Percentiles rank a stretch among this genome's conserved stretches.
phyloP scores from a whole-genome alignment of 1,139 yeast species.

The Kodamaea alishanica region DNA sequence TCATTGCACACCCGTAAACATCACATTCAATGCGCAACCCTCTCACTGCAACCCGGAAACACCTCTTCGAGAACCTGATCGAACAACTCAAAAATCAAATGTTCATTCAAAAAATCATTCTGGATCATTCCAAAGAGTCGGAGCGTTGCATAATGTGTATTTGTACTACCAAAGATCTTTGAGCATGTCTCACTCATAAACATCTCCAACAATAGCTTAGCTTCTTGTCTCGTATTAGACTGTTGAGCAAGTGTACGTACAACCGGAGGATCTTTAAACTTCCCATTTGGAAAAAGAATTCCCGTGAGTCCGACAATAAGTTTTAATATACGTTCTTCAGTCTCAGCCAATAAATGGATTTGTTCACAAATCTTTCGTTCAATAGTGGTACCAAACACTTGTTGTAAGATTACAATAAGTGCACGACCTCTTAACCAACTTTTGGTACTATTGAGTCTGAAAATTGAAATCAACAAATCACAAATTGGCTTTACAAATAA shows the following conservation, averaged over 20 bases:
- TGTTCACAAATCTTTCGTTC: slow-evolving; percentile 61
- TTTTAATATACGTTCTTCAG: slow-evolving; percentile 50
- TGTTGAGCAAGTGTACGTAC: slow-evolving; percentile 52
- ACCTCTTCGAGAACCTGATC: slow-evolving; percentile 46
- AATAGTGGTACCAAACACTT: slow-evolving; percentile 81
- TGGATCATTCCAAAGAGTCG: slow-evolving; percentile 67
- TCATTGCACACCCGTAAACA: neutral
- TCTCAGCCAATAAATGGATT: slow-evolving; percentile 29
- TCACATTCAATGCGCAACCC: neutral
- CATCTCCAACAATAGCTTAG: slow-evolving; percentile 51
- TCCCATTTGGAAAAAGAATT: slow-evolving; percentile 66
- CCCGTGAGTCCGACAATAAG: slow-evolving; percentile 41
- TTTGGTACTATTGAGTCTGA: slow-evolving; percentile 62
- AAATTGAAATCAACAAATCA: slow-evolving; percentile 66
- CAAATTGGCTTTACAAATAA: slow-evolving; percentile 81
- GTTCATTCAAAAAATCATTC: slow-evolving; percentile 66
- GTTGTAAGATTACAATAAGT: slow-evolving; percentile 74
- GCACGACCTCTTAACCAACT: slow-evolving; percentile 88
- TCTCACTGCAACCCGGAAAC: slow-evolving; percentile 31
- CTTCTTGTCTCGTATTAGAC: slow-evolving; percentile 52
- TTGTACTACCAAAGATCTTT: slow-evolving; percentile 68
- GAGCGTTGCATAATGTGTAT: slow-evolving; percentile 60
- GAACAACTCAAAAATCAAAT: slow-evolving; percentile 55
- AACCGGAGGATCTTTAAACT: slow-evolving; percentile 42
- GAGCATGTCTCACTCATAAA: slow-evolving; percentile 65